Base-by-base conservation (phyloP, 768 basidiomycete species). In the Termitomyces sp. region DNA sequence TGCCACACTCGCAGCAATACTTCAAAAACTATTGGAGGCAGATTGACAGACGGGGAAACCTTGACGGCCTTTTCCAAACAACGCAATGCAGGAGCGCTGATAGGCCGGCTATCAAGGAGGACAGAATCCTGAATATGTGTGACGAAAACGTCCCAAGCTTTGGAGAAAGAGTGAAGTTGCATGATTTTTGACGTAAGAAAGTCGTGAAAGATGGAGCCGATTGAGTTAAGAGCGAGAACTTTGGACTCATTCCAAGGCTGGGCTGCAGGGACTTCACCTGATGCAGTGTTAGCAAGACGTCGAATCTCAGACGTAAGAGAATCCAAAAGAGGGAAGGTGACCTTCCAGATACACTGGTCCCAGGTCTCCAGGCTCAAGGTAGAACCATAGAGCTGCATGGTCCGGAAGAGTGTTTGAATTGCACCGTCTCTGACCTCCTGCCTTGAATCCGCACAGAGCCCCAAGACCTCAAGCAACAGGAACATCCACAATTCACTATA, bases 401-500 rank as follows among this genome's bases (percentile, higher is more conserved):
- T 91, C 48, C 95, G 81, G 73, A 97, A 98, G 53, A 99, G 68
- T 1, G 95, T 98, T 70, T 97, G 94, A 45, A 98, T 95, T 10
- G 96, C 94, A 1, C 93, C 93, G 61, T 90, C 89, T 17, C 95
- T 83, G 0, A 96, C 93, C 67, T 99, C 95, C 19, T 87, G 84
- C 33, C 96, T 81, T 0, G 79, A 66, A 64, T 98, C 96, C 2
- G 84, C 81, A 60, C 91, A 93, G 1, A 98, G 75, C 1, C 86
- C 85, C 3, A 95, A 78, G 2, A 98, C 82, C 68, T 94, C 91
- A 6, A 85, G 74, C 3, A 98, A 74, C 5, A 98, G 80, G 70
- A 86, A 89, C 84, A 97, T 91, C 96, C 96, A 99, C n/a, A 98
- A 71, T 2, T 84, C 82, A 64, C 86, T 91, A 64, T 92, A 93